These are phyloP conservation scores for Physocladia obscura DNA, from an alignment of 192 early-diverging fungal genomes.

Conservation along the genomic window DNA sequence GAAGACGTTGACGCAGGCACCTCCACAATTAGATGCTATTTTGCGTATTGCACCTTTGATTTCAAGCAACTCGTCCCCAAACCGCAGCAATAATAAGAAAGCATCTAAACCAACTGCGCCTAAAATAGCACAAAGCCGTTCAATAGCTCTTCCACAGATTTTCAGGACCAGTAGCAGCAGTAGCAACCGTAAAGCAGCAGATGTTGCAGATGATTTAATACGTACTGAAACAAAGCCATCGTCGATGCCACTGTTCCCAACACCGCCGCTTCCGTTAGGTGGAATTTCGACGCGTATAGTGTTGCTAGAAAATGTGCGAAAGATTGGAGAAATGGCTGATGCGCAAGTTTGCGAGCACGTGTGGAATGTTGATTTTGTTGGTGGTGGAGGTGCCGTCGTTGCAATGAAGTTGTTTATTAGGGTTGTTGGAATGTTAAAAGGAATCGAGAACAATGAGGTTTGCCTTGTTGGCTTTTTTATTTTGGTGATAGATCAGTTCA, in stretches of 20 bases:
- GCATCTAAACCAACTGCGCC: too few species aligned
- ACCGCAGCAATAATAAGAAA: too few species aligned
- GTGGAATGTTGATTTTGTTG: slow-evolving; percentile 4
- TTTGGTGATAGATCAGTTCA: not conserved
- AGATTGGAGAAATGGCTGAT: not conserved
- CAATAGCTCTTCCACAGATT: slow-evolving; percentile 11
- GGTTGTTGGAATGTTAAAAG: not conserved
- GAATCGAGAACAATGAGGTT: not conserved
- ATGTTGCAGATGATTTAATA: too few species aligned
- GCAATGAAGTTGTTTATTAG: not conserved
- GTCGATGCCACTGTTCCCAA: too few species aligned
- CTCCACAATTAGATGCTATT: slow-evolving; percentile 12
- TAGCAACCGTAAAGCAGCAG: too few species aligned
- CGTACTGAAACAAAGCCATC: too few species aligned
- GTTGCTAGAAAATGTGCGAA: not conserved
- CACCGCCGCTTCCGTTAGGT: slow-evolving; percentile 5
- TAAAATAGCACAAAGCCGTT: not conserved
- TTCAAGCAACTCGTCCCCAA: not conserved
- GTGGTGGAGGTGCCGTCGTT: not conserved
- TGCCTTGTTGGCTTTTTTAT: not conserved
- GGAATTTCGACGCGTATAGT: slow-evolving; percentile 14
- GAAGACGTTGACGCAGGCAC: not conserved
- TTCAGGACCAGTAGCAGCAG: too few species aligned
- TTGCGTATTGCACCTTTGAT: slow-evolving; percentile 6
- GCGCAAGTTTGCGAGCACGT: not conserved